Percentiles rank a stretch among this genome's conserved stretches.
These are phyloP conservation scores for Vanderwaltozyma tropicalis DNA, from an alignment of 805 yeast genomes.

Conservation along the genomic window DNA sequence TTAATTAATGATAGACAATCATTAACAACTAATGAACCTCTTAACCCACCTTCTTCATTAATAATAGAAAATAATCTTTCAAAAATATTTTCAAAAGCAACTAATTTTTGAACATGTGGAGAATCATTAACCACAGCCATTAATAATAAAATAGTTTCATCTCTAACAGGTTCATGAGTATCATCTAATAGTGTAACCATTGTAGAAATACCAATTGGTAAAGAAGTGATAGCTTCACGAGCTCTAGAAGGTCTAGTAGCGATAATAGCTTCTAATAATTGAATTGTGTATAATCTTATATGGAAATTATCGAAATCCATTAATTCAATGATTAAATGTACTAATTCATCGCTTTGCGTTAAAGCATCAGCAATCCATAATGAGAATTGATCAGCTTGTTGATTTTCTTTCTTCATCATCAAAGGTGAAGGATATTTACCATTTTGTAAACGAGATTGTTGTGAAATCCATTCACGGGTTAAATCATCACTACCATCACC, in stretches of 20 bases:
- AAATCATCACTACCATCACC: conserved; percentile 52
- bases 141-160: conserved; percentile 75
- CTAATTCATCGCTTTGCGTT: conserved; percentile 42
- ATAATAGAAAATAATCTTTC: conserved; percentile 73
- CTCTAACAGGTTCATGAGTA: conserved; percentile 73
- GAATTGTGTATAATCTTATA: conserved; percentile 68
- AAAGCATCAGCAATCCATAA: conserved; percentile 93
- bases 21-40: conserved; percentile 83
- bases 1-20: conserved; percentile 74
- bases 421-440: conserved; percentile 75
- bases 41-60: conserved; percentile 76
- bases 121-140: conserved; percentile 75
- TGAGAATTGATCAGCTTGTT: conserved; percentile 68
- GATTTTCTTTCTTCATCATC: conserved; percentile 39
- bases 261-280: conserved; percentile 72
- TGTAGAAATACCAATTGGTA: conserved; percentile 73
- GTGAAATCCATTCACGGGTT: conserved; percentile 62
- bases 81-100: conserved; percentile 90
- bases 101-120: conserved; percentile 78
- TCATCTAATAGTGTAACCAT: conserved; percentile 56
- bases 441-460: conserved; percentile 60
- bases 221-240: conserved; percentile 58
- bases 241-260: conserved; percentile 65
- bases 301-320: conserved; percentile 61
- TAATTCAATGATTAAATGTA: conserved; percentile 37